Evolutionary conservation across 352 stramenopile genomes (phyloP), one percentile per base, ranked within the genome.

Genomic region (Phytophthora crassamura): DNA sequence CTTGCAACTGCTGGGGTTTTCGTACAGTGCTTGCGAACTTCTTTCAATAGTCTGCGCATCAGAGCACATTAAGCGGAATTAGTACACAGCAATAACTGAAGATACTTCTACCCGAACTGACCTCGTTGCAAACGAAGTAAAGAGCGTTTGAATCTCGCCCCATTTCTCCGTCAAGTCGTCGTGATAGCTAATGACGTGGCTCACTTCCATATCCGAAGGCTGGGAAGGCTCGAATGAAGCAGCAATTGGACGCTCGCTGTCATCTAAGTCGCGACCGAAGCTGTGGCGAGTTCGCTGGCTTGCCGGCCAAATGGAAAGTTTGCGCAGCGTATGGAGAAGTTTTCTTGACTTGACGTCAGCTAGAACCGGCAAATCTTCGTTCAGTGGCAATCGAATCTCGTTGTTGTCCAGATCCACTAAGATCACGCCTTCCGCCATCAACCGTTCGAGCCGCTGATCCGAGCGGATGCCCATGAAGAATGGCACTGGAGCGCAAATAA

Each of bases 381-480:
- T 74, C 2, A 51, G 56, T 20, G 84, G 84, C 3, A 84, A 22
- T 11, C 53, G 58, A 1, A 93, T 69, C 11, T 90, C 83, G 42
- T 90, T 89, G 57, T 72, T 75, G 57, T 90, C 82, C 16, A 93
- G 65, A 68, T 93, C 72, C 40, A 93, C 83, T 12, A 93, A 68
- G 9, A 88, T 72, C 12, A 92, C 72, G 10, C 84, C 85, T 54
- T 93, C 84, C 1, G 52, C 20, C 2, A 74, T 63, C n/a, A 91
- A 47, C 1, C 60, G 64, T 33, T 84, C 70, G 0, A 83, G 69
- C 5, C 70, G 58, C 10, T 73, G 51, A 30, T 85, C 72, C 0
- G 79, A 86, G 0, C 76, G 64, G 25, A 91, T 72, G 2, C 85
- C 85, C 81, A 93, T 91, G 52, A 93, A 90, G 43, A 92, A 93